Evolutionary conservation across 305 asterid species (phyloP).

Genomic region (Fraxinus latifolia): DNA sequence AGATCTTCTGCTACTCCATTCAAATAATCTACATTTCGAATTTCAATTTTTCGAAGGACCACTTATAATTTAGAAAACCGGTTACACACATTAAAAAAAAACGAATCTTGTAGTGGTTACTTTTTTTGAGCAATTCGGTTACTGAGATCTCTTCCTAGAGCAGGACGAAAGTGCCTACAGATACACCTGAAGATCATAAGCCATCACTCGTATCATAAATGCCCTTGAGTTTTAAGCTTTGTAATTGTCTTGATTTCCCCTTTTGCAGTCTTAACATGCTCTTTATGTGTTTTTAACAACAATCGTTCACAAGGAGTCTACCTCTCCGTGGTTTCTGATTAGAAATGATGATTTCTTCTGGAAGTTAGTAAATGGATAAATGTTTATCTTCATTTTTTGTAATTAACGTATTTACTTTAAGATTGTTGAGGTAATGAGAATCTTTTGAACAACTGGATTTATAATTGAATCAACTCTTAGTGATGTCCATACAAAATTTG

Average conservation of each 20-base stretch:
- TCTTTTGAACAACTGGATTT: background rate
- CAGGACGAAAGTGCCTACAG: conserved; percentile 6
- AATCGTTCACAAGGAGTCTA: background rate
- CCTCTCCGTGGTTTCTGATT: background rate
- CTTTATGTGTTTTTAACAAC: background rate
- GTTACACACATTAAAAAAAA: background rate
- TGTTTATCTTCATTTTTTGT: background rate
- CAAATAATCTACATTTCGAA: background rate
- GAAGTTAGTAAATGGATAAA: background rate
- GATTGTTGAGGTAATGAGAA: background rate
- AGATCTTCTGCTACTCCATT: background rate
- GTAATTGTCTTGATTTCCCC: background rate
- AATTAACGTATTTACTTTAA: background rate
- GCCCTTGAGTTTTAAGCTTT: background rate
- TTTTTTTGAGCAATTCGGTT: background rate
- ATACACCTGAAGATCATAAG: background rate
- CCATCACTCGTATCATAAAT: background rate
- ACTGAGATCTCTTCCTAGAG: background rate
- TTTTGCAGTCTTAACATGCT: background rate
- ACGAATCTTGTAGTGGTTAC: background rate
- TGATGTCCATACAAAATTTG: background rate
- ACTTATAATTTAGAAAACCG: background rate
- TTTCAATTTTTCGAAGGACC: background rate
- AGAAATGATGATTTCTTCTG: background rate
- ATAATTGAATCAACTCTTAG: background rate